phyloP scores from a whole-genome alignment of 1,139 yeast genomes.

The Candida frijolesensis region DNA sequence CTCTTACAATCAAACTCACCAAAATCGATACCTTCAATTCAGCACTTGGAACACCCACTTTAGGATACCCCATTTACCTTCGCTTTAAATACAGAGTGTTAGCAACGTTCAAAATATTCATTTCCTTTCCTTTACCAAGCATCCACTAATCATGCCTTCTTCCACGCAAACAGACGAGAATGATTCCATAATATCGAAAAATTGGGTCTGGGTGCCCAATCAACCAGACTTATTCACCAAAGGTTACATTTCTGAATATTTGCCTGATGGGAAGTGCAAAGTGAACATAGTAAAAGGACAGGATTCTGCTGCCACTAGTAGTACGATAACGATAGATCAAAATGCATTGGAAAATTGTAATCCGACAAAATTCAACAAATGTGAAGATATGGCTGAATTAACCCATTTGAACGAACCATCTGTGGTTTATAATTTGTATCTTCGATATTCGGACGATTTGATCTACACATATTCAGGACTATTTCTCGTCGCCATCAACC shows the following conservation, averaged over 20 bases:
- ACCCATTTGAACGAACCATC: constrained; percentile 95
- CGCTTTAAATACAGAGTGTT: background rate
- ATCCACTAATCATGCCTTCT: background rate
- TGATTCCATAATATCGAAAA: constrained; percentile 14
- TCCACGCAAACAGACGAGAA: constrained; percentile 4
- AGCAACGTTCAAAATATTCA: background rate
- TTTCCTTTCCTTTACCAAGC: background rate
- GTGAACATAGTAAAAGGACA: constrained; percentile 55
- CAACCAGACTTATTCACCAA: constrained; percentile 62
- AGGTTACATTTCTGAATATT: constrained; percentile 65
- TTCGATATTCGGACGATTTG: constrained; percentile 74
- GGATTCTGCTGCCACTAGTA: constrained; percentile 19
- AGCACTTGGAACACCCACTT: background rate
- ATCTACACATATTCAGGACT: constrained; percentile 83
- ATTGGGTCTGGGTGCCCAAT: constrained; percentile 50
- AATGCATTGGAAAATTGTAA: constrained; percentile 67
- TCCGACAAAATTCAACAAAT: constrained; percentile 90
- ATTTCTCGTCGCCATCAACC: constrained; percentile 93
- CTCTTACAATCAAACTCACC: too few relatives aligned
- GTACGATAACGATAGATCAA: constrained; percentile 37
- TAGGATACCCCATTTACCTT: background rate
- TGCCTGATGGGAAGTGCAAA: constrained; percentile 50
- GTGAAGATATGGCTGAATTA: constrained; percentile 93
- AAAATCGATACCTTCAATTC: too few relatives aligned
- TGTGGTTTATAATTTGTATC: constrained; percentile 77